Evolutionary conservation across 1,284 basidiomycete species (phyloP).

Genomic region (Rhodotorula glutinis): DNA sequence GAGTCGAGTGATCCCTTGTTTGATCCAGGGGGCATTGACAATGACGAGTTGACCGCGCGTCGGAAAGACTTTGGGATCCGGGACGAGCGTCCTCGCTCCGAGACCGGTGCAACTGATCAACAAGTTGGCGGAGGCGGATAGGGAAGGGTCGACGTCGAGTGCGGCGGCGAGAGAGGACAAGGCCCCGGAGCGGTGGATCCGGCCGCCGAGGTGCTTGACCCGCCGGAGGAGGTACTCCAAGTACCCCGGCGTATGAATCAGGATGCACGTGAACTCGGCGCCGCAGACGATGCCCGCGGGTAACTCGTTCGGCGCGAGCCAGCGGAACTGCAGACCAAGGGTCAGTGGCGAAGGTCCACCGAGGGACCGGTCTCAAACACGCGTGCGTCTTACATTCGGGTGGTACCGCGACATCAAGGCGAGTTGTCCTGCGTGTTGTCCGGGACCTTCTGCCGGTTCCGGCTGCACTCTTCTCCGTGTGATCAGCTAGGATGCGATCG

Average conservation of each 20-base stretch:
- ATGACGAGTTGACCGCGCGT: constrained; percentile 58
- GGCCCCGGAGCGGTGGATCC: constrained; percentile 53
- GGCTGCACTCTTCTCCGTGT: constrained; percentile 11
- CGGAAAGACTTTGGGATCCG: constrained; percentile 56
- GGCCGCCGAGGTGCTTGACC: constrained; percentile 62
- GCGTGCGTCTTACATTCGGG: constrained; percentile 30
- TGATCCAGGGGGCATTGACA: constrained; percentile 58
- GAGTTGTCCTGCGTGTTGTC: neutral
- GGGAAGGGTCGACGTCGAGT: neutral
- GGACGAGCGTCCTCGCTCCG: constrained; percentile 48
- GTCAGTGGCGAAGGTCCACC: neutral
- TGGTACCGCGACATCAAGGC: constrained; percentile 25
- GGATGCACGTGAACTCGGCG: constrained; percentile 61
- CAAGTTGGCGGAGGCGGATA: constrained; percentile 4
- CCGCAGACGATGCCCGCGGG: constrained; percentile 54
- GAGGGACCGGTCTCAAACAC: too few species aligned
- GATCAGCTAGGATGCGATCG: neutral
- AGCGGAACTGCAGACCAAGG: constrained; percentile 53
- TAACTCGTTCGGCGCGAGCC: constrained; percentile 54
- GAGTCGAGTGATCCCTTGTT: constrained; percentile 59
- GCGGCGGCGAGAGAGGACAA: constrained; percentile 15
- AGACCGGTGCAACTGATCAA: constrained; percentile 39
- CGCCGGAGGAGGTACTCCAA: constrained; percentile 63
- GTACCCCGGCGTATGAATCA: constrained; percentile 66
- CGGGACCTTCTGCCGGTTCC: neutral